Conservation (phyloP, 148 eudicot genomes). For the Amaranthus cruentus region DNA sequence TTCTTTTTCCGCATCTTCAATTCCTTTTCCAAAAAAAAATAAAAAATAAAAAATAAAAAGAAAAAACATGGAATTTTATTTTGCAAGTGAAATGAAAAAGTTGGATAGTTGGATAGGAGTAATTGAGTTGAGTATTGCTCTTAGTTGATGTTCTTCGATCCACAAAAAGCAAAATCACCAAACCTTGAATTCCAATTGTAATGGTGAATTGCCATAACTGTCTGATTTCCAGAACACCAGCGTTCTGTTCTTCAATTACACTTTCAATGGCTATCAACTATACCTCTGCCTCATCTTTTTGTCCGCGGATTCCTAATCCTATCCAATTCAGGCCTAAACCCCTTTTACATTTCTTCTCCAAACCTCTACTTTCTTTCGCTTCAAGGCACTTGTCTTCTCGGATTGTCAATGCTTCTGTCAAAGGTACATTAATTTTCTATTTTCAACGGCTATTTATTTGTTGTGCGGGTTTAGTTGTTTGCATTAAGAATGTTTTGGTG, state of each 20-base stretch:
- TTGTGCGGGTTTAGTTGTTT: not conserved
- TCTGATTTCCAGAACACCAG: conserved; percentile 21
- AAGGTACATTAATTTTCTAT: conserved; percentile 21
- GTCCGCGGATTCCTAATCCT: conserved; percentile 29
- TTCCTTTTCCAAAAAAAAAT: not conserved
- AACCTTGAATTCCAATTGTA: not conserved
- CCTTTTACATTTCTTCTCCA: conserved; percentile 30
- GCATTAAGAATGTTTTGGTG: not conserved
- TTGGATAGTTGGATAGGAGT: not conserved
- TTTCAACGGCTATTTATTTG: conserved; percentile 1
- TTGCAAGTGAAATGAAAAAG: not conserved
- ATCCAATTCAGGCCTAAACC: conserved; percentile 39
- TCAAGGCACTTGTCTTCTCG: conserved; percentile 42
- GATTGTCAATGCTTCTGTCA: conserved; percentile 33
- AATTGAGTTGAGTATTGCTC: too few species aligned
- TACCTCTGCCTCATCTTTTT: conserved; percentile 40
- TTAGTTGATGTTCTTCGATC: too few species aligned
- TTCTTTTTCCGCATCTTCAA: too few species aligned
- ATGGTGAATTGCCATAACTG: conserved; percentile 21
- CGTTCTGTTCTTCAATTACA: conserved; percentile 11
- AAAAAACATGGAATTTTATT: not conserved
- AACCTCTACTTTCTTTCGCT: conserved; percentile 35
- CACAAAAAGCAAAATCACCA: conserved; percentile 5
- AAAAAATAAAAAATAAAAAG: not conserved
- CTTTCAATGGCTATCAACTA: conserved; percentile 35